phyloP scores from a whole-genome alignment of 1,284 basidiomycete species.

The Cryptococcus deneoformans region DNA sequence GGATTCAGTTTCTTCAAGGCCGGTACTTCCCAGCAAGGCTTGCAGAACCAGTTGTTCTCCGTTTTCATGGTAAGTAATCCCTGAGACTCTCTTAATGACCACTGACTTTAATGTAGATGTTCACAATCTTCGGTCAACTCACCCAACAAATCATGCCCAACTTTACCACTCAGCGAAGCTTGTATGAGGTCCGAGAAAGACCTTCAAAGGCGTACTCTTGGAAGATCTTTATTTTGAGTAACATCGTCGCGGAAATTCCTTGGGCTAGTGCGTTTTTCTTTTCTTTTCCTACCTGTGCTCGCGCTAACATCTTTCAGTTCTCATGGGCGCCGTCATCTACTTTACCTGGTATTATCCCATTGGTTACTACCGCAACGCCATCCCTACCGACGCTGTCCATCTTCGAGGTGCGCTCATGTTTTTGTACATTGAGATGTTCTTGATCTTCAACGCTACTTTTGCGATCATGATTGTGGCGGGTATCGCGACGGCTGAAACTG shows the following conservation, averaged over 20 bases:
- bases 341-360: conserved; percentile 52
- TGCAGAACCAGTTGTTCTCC: conserved; percentile 78
- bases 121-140: conserved; percentile 47
- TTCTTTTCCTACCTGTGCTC: conserved; percentile 4
- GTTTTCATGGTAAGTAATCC: conserved; percentile 47
- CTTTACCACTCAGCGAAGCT: conserved; percentile 53
- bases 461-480: conserved; percentile 42
- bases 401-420: conserved; percentile 44
- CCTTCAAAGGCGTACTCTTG: conserved; percentile 47
- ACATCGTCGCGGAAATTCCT: conserved; percentile 45
- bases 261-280: conserved; percentile 49
- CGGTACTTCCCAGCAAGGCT: conserved; percentile 63
- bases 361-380: conserved; percentile 46
- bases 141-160: conserved; percentile 50
- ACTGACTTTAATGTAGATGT: conserved; percentile 32
- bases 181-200: conserved; percentile 64
- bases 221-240: conserved; percentile 37
- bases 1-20: conserved; percentile 64
- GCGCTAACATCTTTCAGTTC: conserved; percentile 32
- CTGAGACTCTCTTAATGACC: conserved; percentile 1
- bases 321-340: conserved; percentile 51
- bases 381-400: conserved; percentile 30
- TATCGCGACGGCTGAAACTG: conserved; percentile 46
- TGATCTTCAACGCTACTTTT: conserved; percentile 50
- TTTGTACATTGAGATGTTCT: conserved; percentile 39